Conservation (phyloP, 192 early-diverging fungal species). For the Entrophospora sp. region DNA sequence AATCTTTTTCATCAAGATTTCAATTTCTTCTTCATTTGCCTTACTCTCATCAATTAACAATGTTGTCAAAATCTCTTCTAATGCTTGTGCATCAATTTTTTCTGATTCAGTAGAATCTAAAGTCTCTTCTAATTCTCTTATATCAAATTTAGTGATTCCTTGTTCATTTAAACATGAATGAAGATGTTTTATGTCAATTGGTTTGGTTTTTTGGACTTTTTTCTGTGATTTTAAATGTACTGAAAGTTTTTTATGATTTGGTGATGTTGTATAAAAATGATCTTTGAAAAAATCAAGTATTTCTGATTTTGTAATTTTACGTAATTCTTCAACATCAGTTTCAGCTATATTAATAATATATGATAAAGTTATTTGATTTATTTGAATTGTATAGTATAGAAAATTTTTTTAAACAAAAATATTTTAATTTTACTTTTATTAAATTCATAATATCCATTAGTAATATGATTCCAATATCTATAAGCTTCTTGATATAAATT, state of each 20-base stretch:
- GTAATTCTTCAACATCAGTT: slow-evolving; percentile 52
- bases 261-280: slow-evolving; percentile 46
- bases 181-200: slow-evolving; percentile 26
- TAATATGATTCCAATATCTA: slow-evolving; percentile 69
- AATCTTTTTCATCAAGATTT: slow-evolving; percentile 14
- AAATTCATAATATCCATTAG: slow-evolving; percentile 79
- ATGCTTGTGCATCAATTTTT: slow-evolving; percentile 5
- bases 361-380: neutral
- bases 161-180: slow-evolving; percentile 26
- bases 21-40: slow-evolving; percentile 20
- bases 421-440: slow-evolving; percentile 37
- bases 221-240: slow-evolving; percentile 58
- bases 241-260: slow-evolving; percentile 50
- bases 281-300: slow-evolving; percentile 52
- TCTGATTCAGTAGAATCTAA: neutral
- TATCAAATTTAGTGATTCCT: neutral
- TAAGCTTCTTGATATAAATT: slow-evolving; percentile 70
- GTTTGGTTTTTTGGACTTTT: slow-evolving; percentile 18
- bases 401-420: neutral
- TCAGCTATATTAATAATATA: slow-evolving; percentile 25
- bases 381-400: neutral
- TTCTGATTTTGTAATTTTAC: slow-evolving; percentile 31
- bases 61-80: slow-evolving; percentile 17
- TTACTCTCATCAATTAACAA: slow-evolving; percentile 22
- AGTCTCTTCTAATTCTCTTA: neutral